phyloP scores from a whole-genome alignment of 495 filamentous ascomycete species.

The Chaetomium cochliodes region DNA sequence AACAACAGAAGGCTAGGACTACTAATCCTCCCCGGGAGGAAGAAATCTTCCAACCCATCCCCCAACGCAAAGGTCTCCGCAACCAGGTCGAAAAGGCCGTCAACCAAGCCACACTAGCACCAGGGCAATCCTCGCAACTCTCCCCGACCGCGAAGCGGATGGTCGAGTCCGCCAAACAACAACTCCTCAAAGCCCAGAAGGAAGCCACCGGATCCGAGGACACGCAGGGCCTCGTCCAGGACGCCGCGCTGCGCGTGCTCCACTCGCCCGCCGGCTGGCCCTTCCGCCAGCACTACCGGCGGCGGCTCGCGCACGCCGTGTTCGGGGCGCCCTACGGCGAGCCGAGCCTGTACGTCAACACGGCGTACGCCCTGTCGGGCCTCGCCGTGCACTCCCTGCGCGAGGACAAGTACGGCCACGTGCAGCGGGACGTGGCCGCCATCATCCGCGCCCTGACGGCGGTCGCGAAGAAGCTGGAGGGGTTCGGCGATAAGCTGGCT shows the following conservation, averaged over 20 bases:
- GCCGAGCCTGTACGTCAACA: slow-evolving; percentile 63
- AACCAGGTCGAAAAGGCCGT: slow-evolving; percentile 54
- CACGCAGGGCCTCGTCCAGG: slow-evolving; percentile 39
- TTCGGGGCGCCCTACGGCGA: slow-evolving; percentile 67
- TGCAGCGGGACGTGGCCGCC: slow-evolving; percentile 69
- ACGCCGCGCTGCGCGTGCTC: slow-evolving; percentile 40
- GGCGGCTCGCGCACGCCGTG: slow-evolving; percentile 60
- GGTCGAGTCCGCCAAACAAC: slow-evolving; percentile 36
- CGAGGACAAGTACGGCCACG: slow-evolving; percentile 87
- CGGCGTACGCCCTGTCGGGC: slow-evolving; percentile 63
- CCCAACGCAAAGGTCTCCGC: slow-evolving; percentile 48
- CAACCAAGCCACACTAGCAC: slow-evolving; percentile 55
- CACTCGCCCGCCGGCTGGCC: slow-evolving; percentile 60
- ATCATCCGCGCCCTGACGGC: slow-evolving; percentile 69
- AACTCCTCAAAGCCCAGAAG: slow-evolving; percentile 48
- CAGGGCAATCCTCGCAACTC: slow-evolving; percentile 54
- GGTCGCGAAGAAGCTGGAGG: slow-evolving; percentile 66
- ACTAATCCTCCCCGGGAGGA: slow-evolving; percentile 56
- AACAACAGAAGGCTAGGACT: slow-evolving; percentile 31
- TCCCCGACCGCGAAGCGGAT: slow-evolving; percentile 43
- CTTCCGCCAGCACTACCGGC: slow-evolving; percentile 68
- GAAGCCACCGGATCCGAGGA: slow-evolving; percentile 44
- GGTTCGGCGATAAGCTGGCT: slow-evolving; percentile 57
- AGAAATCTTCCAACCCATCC: slow-evolving; percentile 55
- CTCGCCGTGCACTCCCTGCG: slow-evolving; percentile 69